phyloP scores from a whole-genome alignment of 176 grass and related monocot species.

The Bothriochloa decipiens region DNA sequence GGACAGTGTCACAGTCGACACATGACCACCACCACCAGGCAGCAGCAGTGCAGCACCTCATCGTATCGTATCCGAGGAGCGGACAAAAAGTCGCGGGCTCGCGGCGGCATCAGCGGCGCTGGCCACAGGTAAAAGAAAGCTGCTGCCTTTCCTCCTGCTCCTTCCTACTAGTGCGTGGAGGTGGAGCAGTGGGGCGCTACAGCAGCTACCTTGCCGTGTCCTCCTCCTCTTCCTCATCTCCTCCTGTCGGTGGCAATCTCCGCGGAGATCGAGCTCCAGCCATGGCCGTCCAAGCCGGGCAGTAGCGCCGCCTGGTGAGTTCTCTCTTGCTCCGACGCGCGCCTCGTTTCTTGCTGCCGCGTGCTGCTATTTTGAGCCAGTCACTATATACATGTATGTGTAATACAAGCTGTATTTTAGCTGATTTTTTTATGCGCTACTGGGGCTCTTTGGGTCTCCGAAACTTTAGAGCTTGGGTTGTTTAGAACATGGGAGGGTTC shows the following conservation, averaged over 20 bases:
- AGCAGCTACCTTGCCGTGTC: conserved; percentile 23
- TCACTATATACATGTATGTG: background rate
- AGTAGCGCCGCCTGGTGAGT: conserved; percentile 43
- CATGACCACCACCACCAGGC: conserved; percentile 26
- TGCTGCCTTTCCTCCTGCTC: conserved; percentile 33
- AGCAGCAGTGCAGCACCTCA: background rate
- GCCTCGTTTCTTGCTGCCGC: background rate
- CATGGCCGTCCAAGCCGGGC: conserved; percentile 18
- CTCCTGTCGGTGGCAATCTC: background rate
- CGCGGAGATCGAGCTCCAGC: conserved; percentile 33
- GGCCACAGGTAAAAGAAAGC: conserved; percentile 28
- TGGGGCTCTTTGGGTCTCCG: background rate
- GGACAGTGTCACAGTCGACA: conserved; percentile 47
- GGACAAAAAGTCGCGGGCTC: conserved; percentile 27
- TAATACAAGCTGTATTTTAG: background rate
- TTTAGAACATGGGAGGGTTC: conserved; percentile 15
- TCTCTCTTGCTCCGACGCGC: background rate
- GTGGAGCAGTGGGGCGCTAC: conserved; percentile 25
- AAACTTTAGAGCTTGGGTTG: background rate
- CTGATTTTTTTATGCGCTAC: background rate
- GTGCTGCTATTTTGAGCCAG: background rate
- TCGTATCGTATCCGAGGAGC: conserved; percentile 27
- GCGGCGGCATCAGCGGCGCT: conserved; percentile 33
- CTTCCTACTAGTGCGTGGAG: conserved; percentile 36
- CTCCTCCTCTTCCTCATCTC: background rate